These are phyloP conservation scores for Didymella lethalis DNA, from an alignment of 2,329 filamentous ascomycete genomes.

Conservation along the genomic window DNA sequence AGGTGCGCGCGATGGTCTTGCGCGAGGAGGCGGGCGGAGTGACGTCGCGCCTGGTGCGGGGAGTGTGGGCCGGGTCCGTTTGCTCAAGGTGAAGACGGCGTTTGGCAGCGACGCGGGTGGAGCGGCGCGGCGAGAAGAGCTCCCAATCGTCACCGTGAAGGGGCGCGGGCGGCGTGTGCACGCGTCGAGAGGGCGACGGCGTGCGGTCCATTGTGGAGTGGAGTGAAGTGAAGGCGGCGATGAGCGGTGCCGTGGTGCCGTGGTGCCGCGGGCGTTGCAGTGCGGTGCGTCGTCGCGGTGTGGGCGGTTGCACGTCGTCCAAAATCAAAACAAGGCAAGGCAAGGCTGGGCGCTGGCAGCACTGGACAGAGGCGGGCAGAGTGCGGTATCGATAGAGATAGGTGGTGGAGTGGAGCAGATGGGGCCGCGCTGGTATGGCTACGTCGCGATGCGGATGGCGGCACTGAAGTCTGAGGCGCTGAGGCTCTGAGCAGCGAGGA, in stretches of 20 bases:
- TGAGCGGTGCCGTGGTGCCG: background rate
- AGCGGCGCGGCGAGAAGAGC: slow-evolving; percentile 74
- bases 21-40: slow-evolving; percentile 43
- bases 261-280: background rate
- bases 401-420: slow-evolving; percentile 22
- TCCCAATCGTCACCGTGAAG: slow-evolving; percentile 75
- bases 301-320: slow-evolving; percentile 21
- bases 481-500: slow-evolving; percentile 25
- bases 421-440: slow-evolving; percentile 27
- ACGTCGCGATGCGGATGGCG: slow-evolving; percentile 13
- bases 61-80: slow-evolving; percentile 25
- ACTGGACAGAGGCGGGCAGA: too few species aligned
- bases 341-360: too few species aligned
- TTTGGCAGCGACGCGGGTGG: slow-evolving; percentile 67
- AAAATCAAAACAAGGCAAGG: slow-evolving; percentile 37
- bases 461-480: background rate
- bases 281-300: slow-evolving; percentile 5
- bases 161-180: slow-evolving; percentile 74
- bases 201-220: slow-evolving; percentile 57
- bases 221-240: background rate
- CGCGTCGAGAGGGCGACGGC: slow-evolving; percentile 65
- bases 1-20: slow-evolving; percentile 48
- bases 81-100: slow-evolving; percentile 48
- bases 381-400: slow-evolving; percentile 19
- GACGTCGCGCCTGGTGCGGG: slow-evolving; percentile 37